Evolutionary conservation across 352 stramenopile genomes (phyloP).

Genomic region (Elongisporangium prolatum): DNA sequence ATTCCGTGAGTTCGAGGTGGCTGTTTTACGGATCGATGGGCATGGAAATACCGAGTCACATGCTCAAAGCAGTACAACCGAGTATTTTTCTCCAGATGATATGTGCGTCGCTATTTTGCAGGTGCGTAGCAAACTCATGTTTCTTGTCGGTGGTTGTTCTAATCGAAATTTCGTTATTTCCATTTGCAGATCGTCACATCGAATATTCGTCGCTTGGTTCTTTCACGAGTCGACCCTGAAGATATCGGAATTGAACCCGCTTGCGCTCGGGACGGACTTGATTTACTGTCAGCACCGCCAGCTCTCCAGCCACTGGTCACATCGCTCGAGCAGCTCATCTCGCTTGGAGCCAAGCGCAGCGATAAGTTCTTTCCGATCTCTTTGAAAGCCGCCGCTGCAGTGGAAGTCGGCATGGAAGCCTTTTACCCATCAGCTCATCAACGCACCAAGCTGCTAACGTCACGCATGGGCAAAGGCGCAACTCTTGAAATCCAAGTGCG

Average conservation of each 20-base stretch:
- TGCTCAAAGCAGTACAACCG: neutral
- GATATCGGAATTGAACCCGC: slow-evolving; percentile 65
- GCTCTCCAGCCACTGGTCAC: slow-evolving; percentile 59
- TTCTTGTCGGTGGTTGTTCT: neutral
- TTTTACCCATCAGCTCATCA: slow-evolving; percentile 85
- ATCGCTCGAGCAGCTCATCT: slow-evolving; percentile 74
- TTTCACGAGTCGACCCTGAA: slow-evolving; percentile 68
- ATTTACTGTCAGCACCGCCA: slow-evolving; percentile 51
- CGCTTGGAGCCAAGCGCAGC: slow-evolving; percentile 70
- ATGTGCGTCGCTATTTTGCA: slow-evolving; percentile 70
- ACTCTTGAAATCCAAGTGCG: slow-evolving; percentile 83
- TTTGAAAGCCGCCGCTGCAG: slow-evolving; percentile 73
- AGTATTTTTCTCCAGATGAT: slow-evolving; percentile 47
- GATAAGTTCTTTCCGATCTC: slow-evolving; percentile 79
- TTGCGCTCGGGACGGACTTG: slow-evolving; percentile 25
- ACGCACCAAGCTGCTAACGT: slow-evolving; percentile 74
- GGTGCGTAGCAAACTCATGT: no score
- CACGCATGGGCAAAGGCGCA: slow-evolving; percentile 77
- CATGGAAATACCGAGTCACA: neutral
- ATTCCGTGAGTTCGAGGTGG: slow-evolving; percentile 11
- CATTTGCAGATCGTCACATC: slow-evolving; percentile 59
- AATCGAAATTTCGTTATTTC: slow-evolving; percentile 2
- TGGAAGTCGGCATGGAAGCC: slow-evolving; percentile 83
- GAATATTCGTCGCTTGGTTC: slow-evolving; percentile 76
- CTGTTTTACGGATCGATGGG: neutral